Percentiles rank a stretch among this genome's conserved stretches.
Conservation (phyloP, 2,329 filamentous ascomycete species). For the Xylariaceae sp. region DNA sequence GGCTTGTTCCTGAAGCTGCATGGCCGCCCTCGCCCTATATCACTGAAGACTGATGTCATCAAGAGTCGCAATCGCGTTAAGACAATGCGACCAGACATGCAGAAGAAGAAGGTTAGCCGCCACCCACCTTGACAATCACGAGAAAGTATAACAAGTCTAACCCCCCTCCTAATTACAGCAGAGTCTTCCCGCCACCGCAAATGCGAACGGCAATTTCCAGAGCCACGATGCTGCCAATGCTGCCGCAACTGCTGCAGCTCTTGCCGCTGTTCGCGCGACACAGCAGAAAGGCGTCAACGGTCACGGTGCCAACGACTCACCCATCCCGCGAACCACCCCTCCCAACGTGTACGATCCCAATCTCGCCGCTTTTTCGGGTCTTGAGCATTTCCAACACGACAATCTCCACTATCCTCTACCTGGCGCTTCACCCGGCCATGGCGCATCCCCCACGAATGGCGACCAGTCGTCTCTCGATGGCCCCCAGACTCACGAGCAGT, state of each 20-base stretch:
- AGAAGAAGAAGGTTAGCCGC: slow-evolving; percentile 66
- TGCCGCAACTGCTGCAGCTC: slow-evolving; percentile 52
- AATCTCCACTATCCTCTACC: slow-evolving; percentile 48
- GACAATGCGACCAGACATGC: slow-evolving; percentile 71
- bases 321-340: slow-evolving; percentile 74
- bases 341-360: slow-evolving; percentile 71
- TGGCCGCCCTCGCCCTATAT: slow-evolving; percentile 87
- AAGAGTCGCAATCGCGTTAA: slow-evolving; percentile 99
- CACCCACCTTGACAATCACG: slow-evolving; percentile 4
- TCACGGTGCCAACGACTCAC: slow-evolving; percentile 67
- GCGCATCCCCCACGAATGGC: slow-evolving; percentile 47
- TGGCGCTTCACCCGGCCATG: slow-evolving; percentile 50
- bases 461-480: slow-evolving; percentile 63
- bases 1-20: slow-evolving; percentile 97
- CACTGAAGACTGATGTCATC: slow-evolving; percentile 97
- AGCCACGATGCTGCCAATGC: slow-evolving; percentile 52
- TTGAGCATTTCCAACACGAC: slow-evolving; percentile 64
- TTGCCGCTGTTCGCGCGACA: slow-evolving; percentile 52
- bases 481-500: slow-evolving; percentile 74
- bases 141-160: no score
- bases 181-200: slow-evolving; percentile 38
- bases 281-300: slow-evolving; percentile 66
- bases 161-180: slow-evolving; percentile 32
- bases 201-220: slow-evolving; percentile 58
- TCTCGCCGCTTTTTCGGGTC: slow-evolving; percentile 74